phyloP scores from a whole-genome alignment of 805 yeast species.

The Sugiyamaella qingdaonensis region DNA sequence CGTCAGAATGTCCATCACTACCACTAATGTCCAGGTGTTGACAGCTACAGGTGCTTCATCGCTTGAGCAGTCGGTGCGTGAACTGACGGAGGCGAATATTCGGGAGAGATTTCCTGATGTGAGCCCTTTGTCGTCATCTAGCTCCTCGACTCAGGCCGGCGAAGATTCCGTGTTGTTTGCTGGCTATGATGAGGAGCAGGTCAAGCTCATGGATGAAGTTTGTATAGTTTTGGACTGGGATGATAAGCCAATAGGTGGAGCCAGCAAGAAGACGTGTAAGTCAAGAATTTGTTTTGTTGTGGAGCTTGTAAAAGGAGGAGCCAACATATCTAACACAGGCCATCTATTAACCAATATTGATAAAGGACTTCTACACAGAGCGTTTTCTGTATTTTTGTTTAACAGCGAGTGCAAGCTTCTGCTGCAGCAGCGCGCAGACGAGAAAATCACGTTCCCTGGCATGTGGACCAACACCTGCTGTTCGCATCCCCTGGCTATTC shows the following conservation, averaged over 20 bases:
- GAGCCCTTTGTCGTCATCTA: not conserved
- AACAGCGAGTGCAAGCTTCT: slow-evolving; percentile 70
- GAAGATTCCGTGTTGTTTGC: slow-evolving; percentile 47
- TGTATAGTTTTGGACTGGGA: slow-evolving; percentile 89
- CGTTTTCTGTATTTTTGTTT: slow-evolving; percentile 92
- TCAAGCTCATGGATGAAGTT: slow-evolving; percentile 90
- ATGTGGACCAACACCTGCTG: slow-evolving; percentile 99
- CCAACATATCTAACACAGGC: slow-evolving; percentile 9
- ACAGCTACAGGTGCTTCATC: not conserved
- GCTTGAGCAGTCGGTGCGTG: not conserved
- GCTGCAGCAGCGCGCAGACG: slow-evolving; percentile 92
- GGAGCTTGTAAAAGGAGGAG: not conserved
- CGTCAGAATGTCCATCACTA: not conserved
- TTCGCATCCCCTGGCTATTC: slow-evolving; percentile 89
- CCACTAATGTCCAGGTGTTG: not conserved
- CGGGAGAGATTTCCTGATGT: not conserved
- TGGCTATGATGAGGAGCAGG: slow-evolving; percentile 93
- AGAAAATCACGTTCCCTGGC: slow-evolving; percentile 92
- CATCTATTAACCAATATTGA: slow-evolving; percentile 79
- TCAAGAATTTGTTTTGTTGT: not conserved
- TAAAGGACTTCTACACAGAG: slow-evolving; percentile 85
- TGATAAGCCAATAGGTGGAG: slow-evolving; percentile 87
- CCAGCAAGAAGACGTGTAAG: slow-evolving; percentile 77
- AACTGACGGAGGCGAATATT: not conserved
- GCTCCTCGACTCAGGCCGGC: not conserved